phyloP scores from a whole-genome alignment of 2,329 filamentous ascomycete genomes.

The Pseudogymnoascus sp. region DNA sequence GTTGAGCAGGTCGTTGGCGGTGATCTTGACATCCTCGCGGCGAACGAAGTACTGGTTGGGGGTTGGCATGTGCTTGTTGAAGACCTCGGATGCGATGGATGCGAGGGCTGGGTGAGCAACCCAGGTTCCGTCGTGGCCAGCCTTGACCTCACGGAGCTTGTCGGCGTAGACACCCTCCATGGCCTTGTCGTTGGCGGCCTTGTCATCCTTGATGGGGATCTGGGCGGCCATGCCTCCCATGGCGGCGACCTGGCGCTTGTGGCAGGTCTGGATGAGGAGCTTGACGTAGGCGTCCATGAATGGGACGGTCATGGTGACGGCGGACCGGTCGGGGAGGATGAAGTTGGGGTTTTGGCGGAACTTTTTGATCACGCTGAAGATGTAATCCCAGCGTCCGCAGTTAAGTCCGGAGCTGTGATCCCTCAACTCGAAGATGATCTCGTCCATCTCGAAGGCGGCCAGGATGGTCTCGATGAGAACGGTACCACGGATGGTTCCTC shows the following conservation, averaged over 20 bases:
- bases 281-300: constrained; percentile 99
- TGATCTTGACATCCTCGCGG: constrained; percentile 80
- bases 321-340: constrained; percentile 81
- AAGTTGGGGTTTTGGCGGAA: constrained; percentile 94
- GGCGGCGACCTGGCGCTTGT: constrained; percentile 92
- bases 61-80: constrained; percentile 98
- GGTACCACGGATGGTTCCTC: constrained; percentile 89
- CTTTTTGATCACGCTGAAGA: constrained; percentile 99
- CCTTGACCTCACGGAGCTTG: constrained; percentile 91
- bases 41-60: constrained; percentile 92
- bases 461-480: constrained; percentile 97
- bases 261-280: constrained; percentile 96
- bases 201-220: constrained; percentile 96
- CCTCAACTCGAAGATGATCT: constrained; percentile 98
- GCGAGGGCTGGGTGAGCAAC: constrained; percentile 94
- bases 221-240: constrained; percentile 99
- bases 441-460: constrained; percentile 98
- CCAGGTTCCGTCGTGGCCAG: constrained; percentile 94
- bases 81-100: constrained; percentile 78
- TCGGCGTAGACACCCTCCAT: constrained; percentile 91
- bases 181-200: constrained; percentile 81
- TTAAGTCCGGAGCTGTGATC: constrained; percentile 95
- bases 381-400: constrained; percentile 99
- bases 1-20: constrained; percentile 86
- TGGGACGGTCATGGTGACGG: constrained; percentile 94